phyloP scores from a whole-genome alignment of 345 rosid genomes.

The Bruguiera parviflora region DNA sequence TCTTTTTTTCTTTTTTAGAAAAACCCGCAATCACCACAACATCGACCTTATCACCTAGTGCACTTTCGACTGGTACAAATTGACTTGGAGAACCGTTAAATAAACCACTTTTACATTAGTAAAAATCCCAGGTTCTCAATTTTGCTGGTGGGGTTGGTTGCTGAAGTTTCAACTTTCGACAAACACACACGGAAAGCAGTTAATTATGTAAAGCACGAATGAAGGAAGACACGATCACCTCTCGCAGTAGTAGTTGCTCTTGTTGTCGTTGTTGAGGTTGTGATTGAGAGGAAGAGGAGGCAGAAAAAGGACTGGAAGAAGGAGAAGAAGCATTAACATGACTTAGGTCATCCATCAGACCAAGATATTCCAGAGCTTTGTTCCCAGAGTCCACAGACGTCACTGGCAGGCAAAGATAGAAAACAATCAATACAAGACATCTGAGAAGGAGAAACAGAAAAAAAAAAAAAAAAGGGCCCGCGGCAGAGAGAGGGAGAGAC shows the following conservation, averaged over 20 bases:
- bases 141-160: no score
- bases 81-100: no score
- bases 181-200: neutral
- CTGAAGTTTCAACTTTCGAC: no score
- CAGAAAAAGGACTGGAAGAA: slow-evolving; percentile 19
- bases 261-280: no score
- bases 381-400: slow-evolving; percentile 54
- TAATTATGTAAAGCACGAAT: neutral
- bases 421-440: neutral
- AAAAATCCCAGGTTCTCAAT: no score
- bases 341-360: slow-evolving; percentile 31
- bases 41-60: no score
- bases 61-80: no score
- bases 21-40: no score
- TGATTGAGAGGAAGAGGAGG: slow-evolving; percentile 6
- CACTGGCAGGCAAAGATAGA: slow-evolving; percentile 29
- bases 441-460: neutral
- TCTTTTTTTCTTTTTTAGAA: no score
- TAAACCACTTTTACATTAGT: no score
- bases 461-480: neutral
- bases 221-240: slow-evolving; percentile 18
- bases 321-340: slow-evolving; percentile 7
- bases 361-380: slow-evolving; percentile 54
- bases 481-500: neutral
- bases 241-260: slow-evolving; percentile 13